Base-by-base conservation (phyloP, 768 basidiomycete species). In the Mycena rebaudengoi region DNA sequence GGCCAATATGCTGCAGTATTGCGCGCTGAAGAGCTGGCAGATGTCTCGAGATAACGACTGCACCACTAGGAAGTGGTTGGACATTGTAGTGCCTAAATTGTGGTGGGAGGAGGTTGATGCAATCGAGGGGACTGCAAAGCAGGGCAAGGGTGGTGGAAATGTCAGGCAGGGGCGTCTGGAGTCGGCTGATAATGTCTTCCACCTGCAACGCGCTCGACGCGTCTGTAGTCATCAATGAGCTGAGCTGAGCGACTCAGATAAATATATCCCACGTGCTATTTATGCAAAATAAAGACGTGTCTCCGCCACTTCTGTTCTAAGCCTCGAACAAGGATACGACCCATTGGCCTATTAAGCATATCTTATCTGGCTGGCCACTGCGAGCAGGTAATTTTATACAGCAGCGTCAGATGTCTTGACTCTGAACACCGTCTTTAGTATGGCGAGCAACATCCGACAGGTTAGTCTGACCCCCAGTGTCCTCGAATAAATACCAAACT, bases 1-100 rank as follows among this genome's bases (percentile, higher is more conserved):
- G 92, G 4, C 88, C 72, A 50, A 94, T 79, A 63, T 87, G 80
- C 64, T 85, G 84, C 26, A 96, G 70, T 13, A 96, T 74, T 11
- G 79, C 80, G 48, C 81, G 79, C 70, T 97, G 95, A n/a, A 96
- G 75, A 1, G 76, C 71, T 4, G 88, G 85, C 25, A 86, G 57
- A 62, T 85, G 81, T 66, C 77, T 81, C 8, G 59, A 67, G 48
- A 82, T 64, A 62, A 75, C 73, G 49, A 84, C 58, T 13, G 75
- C 67, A 5, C 69, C 71, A 4, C 59, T 30, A 1, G 78, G 66
- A 10, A 85, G 71, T 1, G 83, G 80, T 18, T 78, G 69, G 14
- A 72, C 69, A 66, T 86, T 83, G 71, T 81, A 80, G 28, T 61
- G 75, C 59, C 72, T 76, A 73, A 82, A 91, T 40, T 73, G 82